Conservation (phyloP, 441 rosid genomes). For the Brassica hybrid region DNA sequence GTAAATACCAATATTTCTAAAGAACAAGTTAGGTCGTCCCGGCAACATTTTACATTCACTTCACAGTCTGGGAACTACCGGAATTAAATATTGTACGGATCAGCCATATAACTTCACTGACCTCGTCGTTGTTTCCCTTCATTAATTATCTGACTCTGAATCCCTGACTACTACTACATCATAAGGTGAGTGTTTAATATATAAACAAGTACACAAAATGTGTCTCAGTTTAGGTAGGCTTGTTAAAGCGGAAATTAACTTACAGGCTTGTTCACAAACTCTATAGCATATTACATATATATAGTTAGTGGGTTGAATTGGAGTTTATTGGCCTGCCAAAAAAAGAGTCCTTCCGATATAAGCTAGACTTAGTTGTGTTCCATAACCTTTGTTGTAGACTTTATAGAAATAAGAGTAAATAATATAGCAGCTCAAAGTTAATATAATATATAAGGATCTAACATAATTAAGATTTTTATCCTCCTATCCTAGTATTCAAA, state of each 20-base stretch:
- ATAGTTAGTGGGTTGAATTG: neutral
- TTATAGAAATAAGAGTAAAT: neutral
- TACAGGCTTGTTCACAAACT: neutral
- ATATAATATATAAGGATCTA: neutral
- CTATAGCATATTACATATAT: neutral
- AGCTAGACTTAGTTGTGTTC: neutral
- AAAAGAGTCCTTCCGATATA: neutral
- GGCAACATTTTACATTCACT: neutral
- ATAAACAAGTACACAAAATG: neutral
- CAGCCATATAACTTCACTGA: neutral
- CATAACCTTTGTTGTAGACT: neutral
- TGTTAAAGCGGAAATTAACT: neutral
- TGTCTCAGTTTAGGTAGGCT: neutral
- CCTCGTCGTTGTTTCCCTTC: neutral
- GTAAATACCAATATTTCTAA: neutral
- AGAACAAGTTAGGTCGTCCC: constrained; percentile 13
- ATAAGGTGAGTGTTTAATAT: neutral
- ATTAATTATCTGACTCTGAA: neutral
- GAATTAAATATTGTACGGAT: neutral
- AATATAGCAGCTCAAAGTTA: neutral
- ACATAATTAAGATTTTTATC: neutral
- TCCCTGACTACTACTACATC: neutral
- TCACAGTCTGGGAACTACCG: neutral
- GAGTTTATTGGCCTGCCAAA: neutral
- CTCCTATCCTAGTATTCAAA: neutral